These are phyloP conservation scores for Marasmius sp. DNA, from an alignment of 1,284 basidiomycete genomes.

Conservation along the genomic window DNA sequence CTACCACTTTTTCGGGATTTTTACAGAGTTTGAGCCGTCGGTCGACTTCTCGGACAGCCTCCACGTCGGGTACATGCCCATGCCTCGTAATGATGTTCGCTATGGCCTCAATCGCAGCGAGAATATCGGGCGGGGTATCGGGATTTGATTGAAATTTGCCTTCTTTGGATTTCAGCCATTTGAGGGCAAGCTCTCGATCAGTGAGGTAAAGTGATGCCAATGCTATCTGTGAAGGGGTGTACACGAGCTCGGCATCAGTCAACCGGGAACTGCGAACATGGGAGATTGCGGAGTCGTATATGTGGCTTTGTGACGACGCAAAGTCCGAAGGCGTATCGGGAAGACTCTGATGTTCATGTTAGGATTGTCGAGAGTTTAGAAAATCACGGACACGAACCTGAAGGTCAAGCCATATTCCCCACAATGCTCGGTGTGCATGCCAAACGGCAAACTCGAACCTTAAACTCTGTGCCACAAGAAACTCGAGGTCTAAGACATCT, in stretches of 20 bases:
- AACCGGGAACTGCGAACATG: conserved; percentile 75
- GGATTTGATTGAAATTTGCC: conserved; percentile 11
- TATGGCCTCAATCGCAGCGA: conserved; percentile 53
- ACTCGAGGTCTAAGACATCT: conserved; percentile 92
- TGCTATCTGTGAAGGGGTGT: conserved; percentile 91
- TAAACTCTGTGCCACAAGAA: conserved; percentile 91
- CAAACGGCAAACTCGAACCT: conserved; percentile 92
- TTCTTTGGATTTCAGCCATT: conserved; percentile 62
- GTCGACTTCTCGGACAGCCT: conserved; percentile 84
- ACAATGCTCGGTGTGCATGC: conserved; percentile 86
- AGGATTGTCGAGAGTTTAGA: conserved; percentile 8
- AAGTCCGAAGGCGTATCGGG: conserved; percentile 45
- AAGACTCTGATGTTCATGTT: conserved; percentile 40
- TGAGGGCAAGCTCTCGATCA: conserved; percentile 57
- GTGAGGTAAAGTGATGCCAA: conserved; percentile 78
- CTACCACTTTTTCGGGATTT: conserved; percentile 91
- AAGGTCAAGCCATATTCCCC: conserved; percentile 89
- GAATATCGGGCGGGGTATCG: conserved; percentile 19
- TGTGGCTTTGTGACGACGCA: conserved; percentile 30
- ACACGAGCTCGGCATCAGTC: conserved; percentile 91
- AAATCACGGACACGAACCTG: conserved; percentile 56
- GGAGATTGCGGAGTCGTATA: conserved; percentile 61
- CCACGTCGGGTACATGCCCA: conserved; percentile 75
- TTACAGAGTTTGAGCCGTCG: conserved; percentile 82
- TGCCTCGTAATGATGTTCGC: conserved; percentile 53